Conservation (phyloP, 306 rosid species). For the Inga leiocalycina region DNA sequence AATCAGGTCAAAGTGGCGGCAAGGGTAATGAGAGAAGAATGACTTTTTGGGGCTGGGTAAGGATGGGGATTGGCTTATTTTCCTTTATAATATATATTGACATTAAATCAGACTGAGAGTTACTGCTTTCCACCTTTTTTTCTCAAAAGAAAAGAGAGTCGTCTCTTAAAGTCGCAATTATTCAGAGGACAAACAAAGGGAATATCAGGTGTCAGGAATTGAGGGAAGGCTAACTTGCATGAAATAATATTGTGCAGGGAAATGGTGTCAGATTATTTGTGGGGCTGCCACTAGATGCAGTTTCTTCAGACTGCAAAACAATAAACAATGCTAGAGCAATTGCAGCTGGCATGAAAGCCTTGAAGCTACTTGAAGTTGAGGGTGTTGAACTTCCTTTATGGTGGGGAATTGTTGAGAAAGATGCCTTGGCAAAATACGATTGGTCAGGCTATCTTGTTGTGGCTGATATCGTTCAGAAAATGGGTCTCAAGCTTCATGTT, state of each 20-base stretch:
- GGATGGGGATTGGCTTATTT: not conserved
- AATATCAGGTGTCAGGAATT: not conserved
- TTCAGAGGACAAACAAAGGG: not conserved
- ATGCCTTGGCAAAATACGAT: slow-evolving; percentile 31
- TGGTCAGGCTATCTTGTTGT: slow-evolving; percentile 81
- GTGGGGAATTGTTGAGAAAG: slow-evolving; percentile 11
- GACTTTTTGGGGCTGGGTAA: not conserved
- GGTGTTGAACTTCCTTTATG: slow-evolving; percentile 7
- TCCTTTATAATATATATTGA: not conserved
- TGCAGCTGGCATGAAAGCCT: slow-evolving; percentile 1
- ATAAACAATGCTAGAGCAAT: slow-evolving; percentile 1
- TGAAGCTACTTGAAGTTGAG: not conserved
- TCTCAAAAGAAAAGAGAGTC: not conserved
- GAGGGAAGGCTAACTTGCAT: not conserved
- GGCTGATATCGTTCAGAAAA: slow-evolving; percentile 59
- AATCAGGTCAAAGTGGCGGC: not conserved
- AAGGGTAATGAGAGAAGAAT: not conserved
- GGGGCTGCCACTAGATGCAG: slow-evolving; percentile 3
- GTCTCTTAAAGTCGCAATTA: not conserved
- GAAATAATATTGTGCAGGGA: not conserved
- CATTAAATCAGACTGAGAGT: not conserved
- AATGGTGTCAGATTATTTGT: not conserved
- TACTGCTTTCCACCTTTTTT: not conserved
- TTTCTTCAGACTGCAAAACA: slow-evolving; percentile 9
- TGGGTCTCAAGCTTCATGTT: slow-evolving; percentile 85